Evolutionary conservation across 495 filamentous ascomycete genomes (phyloP).

Genomic region (Neurospora sp.): DNA sequence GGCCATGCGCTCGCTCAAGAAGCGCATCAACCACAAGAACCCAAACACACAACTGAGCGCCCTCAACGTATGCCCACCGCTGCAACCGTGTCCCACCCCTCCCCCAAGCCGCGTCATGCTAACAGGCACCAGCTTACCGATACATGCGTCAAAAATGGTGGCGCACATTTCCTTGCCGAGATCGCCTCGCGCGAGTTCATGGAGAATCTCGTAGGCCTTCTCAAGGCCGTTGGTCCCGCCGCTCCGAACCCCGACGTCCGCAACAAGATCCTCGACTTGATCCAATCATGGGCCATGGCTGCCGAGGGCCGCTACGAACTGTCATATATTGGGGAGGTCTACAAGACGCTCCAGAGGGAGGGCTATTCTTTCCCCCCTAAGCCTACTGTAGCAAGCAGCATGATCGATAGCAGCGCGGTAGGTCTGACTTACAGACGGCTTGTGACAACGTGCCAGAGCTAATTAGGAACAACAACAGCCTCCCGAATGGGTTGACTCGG

Average conservation of each 20-base stretch:
- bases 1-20: conserved; percentile 91
- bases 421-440: conserved; percentile 25
- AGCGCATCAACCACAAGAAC: conserved; percentile 89
- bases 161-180: conserved; percentile 88
- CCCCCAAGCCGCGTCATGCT: conserved; percentile 6
- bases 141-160: conserved; percentile 97
- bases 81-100: background rate
- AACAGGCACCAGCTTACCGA: conserved; percentile 58
- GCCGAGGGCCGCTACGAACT: conserved; percentile 78
- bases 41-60: conserved; percentile 92
- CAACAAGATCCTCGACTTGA: conserved; percentile 80
- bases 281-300: conserved; percentile 88
- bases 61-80: conserved; percentile 54
- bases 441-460: background rate
- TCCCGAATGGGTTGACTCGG: conserved; percentile 94
- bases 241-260: conserved; percentile 78
- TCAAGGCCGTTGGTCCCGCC: conserved; percentile 67
- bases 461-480: conserved; percentile 37
- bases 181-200: conserved; percentile 96
- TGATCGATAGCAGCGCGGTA: conserved; percentile 95
- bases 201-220: conserved; percentile 85
- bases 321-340: conserved; percentile 78
- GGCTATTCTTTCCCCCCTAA: conserved; percentile 85
- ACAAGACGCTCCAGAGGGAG: conserved; percentile 68
- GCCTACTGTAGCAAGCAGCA: conserved; percentile 77